Base-by-base conservation (phyloP, 805 yeast species). In the Metschnikowia santaceciliae region DNA sequence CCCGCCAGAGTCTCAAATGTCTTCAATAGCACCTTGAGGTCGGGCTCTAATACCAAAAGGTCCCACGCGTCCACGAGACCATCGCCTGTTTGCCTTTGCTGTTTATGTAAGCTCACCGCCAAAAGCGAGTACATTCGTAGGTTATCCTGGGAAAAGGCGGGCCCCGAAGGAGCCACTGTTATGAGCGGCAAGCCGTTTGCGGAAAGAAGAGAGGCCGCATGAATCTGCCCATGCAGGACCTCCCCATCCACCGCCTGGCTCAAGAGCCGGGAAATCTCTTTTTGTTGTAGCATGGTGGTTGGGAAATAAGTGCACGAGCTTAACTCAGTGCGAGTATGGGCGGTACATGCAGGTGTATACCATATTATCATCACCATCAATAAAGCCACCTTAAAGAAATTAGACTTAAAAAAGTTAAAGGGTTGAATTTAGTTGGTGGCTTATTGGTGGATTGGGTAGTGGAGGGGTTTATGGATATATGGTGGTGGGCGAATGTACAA, bases 161-260 rank as follows among this genome's bases (percentile, higher is more conserved):
- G 32, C 30, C 44, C 54, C 19, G 62, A 54, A 20, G 63, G 55
- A 15, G 61, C 58, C 15, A 74, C 76, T 0, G 77, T 71, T 22
- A 74, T 65, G 35, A 74, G 61, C 10, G 78, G 76, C 15, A 71
- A 61, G 1, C 78, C 78, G 33, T 64, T 63, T 19, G 57, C 39
- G 1, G 76, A 67, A 15, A 74, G 63, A 22, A 74, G 62, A 10
- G 72, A 69, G 7, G 71, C 60, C 14, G 70, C 62, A 23, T 35
- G 33, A 5, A 44, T 11, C 15, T 1, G n/a, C n/a, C 32, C 42
- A 36, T 17, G 37, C 46, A 68, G 42, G 7, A 74, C 69, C 11
- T 66, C 50, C 33, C 38, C 32, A 50, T 51, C 8, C 69, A 64
- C 30, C 34, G 64, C 74, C 53, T 71, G 74, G 20, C 67, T 55